phyloP scores from a whole-genome alignment of 176 grass and related monocot genomes.

The Otatea glauca region DNA sequence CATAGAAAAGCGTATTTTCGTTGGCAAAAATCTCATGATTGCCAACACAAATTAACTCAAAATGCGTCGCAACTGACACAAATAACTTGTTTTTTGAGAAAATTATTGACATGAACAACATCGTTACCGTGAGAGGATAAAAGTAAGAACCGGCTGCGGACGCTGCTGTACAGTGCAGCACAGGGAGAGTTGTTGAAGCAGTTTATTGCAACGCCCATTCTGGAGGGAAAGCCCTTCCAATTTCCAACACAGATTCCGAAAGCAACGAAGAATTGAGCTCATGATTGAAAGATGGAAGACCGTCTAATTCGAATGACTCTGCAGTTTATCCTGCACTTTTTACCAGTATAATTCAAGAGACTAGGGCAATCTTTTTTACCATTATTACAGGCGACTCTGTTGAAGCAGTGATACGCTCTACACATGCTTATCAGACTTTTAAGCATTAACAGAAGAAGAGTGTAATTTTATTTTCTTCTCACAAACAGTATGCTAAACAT shows the following conservation, averaged over 20 bases:
- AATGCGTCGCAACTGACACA: neutral
- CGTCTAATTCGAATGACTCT: neutral
- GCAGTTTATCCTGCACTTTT: neutral
- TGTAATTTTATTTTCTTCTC: neutral
- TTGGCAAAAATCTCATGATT: neutral
- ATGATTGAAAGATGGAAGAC: neutral
- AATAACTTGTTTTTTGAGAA: neutral
- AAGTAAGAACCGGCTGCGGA: conserved; percentile 4
- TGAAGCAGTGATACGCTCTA: no score
- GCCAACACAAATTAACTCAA: neutral
- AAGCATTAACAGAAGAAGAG: neutral
- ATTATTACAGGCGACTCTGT: neutral
- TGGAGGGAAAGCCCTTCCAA: conserved; percentile 38
- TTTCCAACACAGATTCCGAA: neutral
- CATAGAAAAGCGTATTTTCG: neutral
- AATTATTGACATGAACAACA: neutral
- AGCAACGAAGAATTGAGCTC: neutral
- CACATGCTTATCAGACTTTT: neutral
- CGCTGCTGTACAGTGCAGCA: conserved; percentile 15
- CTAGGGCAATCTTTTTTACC: neutral
- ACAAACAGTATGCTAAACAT: neutral
- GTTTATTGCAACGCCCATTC: conserved; percentile 50
- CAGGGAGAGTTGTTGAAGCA: conserved; percentile 44
- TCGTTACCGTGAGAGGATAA: neutral
- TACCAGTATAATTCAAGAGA: neutral